Evolutionary conservation across 2,329 filamentous ascomycete species (phyloP).

Genomic region (Alternaria postmessia): DNA sequence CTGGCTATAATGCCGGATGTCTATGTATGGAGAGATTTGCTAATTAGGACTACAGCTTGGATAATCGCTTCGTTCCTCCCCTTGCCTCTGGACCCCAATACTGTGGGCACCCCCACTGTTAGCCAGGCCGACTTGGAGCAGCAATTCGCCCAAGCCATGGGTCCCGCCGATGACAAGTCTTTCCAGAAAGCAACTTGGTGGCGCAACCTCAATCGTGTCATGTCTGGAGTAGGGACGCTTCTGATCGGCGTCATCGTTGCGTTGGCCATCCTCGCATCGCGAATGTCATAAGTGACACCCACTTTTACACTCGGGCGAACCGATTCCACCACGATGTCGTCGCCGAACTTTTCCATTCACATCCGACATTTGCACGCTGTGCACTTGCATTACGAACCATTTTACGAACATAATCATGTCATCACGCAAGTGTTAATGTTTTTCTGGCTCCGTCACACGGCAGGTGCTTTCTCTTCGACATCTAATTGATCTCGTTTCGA

Average conservation of each 20-base stretch:
- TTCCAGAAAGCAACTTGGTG: slow-evolving; percentile 71
- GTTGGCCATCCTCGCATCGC: slow-evolving; percentile 49
- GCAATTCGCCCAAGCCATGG: slow-evolving; percentile 56
- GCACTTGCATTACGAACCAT: slow-evolving; percentile 31
- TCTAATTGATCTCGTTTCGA: slow-evolving; percentile 26
- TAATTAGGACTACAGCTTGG: slow-evolving; percentile 66
- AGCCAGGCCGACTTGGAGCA: slow-evolving; percentile 52
- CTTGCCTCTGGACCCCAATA: slow-evolving; percentile 66
- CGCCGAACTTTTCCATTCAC: slow-evolving; percentile 4
- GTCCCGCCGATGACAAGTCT: slow-evolving; percentile 57
- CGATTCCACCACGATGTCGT: slow-evolving; percentile 11
- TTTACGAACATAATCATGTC: slow-evolving; percentile 34
- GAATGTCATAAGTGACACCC: slow-evolving; percentile 35
- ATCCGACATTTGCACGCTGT: slow-evolving; percentile 16
- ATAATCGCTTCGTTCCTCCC: slow-evolving; percentile 80
- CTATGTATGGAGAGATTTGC: slow-evolving; percentile 22
- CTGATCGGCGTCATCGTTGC: slow-evolving; percentile 61
- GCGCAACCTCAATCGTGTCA: slow-evolving; percentile 69
- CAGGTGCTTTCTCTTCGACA: slow-evolving; percentile 29
- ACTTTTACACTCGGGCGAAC: slow-evolving; percentile 8
- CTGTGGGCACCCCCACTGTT: slow-evolving; percentile 44
- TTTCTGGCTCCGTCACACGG: slow-evolving; percentile 33
- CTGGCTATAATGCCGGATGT: neutral
- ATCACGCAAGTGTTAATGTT: slow-evolving; percentile 45
- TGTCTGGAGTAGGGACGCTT: slow-evolving; percentile 65